phyloP scores from a whole-genome alignment of 2,329 filamentous ascomycete genomes.

The Elsinoe arachidis region DNA sequence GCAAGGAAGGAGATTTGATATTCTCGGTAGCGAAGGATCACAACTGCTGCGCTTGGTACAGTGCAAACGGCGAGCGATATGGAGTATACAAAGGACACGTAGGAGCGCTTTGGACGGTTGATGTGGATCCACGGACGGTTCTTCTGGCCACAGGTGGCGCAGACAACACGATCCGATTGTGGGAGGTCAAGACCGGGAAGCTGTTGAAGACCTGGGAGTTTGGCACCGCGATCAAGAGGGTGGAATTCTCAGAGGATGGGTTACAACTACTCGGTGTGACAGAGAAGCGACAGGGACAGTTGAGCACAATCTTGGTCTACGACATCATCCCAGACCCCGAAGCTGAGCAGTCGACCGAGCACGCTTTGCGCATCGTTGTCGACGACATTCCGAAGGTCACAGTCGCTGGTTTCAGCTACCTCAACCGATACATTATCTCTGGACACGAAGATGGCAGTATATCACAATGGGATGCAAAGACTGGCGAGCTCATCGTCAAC shows the following conservation, averaged over 20 bases:
- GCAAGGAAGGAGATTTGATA: constrained; percentile 89
- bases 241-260: constrained; percentile 95
- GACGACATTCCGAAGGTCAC: constrained; percentile 89
- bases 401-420: constrained; percentile 91
- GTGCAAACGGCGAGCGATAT: constrained; percentile 94
- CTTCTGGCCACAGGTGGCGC: constrained; percentile 91
- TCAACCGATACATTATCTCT: constrained; percentile 92
- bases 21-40: constrained; percentile 96
- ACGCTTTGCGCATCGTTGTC: constrained; percentile 77
- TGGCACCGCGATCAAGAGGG: constrained; percentile 90
- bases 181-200: constrained; percentile 89
- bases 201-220: constrained; percentile 98
- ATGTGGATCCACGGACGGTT: constrained; percentile 84
- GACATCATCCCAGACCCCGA: constrained; percentile 78
- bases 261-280: constrained; percentile 85
- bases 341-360: constrained; percentile 77
- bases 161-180: constrained; percentile 96
- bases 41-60: constrained; percentile 92
- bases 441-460: constrained; percentile 95
- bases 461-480: constrained; percentile 85
- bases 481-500: constrained; percentile 73
- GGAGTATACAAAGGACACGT: constrained; percentile 96
- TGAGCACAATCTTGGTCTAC: constrained; percentile 87
- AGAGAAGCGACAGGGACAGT: constrained; percentile 95
- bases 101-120: constrained; percentile 97